phyloP scores from a whole-genome alignment of 148 eudicot genomes.

The Camellia japonica region DNA sequence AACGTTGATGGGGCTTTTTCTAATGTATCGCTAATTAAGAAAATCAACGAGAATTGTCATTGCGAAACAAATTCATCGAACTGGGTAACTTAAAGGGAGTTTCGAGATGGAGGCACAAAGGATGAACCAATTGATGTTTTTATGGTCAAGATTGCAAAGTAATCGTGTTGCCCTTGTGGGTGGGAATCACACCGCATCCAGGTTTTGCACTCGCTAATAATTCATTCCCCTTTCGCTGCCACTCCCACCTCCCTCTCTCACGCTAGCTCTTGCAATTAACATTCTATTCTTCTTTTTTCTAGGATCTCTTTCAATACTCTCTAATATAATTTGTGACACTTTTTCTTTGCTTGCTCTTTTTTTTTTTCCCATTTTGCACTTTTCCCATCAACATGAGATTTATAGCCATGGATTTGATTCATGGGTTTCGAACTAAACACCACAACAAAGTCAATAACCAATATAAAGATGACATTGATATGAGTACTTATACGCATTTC shows the following conservation, averaged over 20 bases:
- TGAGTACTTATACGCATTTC: not conserved
- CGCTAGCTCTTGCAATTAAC: not conserved
- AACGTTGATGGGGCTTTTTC: slow-evolving; percentile 8
- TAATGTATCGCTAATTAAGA: slow-evolving; percentile 14
- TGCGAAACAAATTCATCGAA: slow-evolving; percentile 23
- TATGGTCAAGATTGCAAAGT: slow-evolving; percentile 29
- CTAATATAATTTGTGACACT: not conserved
- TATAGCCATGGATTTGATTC: slow-evolving; percentile 16
- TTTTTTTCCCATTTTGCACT: not conserved
- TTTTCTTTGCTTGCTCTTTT: not conserved
- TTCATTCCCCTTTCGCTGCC: not conserved
- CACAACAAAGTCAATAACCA: not conserved
- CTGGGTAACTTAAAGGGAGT: slow-evolving; percentile 24
- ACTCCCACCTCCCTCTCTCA: slow-evolving; percentile 7
- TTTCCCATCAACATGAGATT: not conserved
- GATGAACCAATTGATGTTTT: slow-evolving; percentile 36
- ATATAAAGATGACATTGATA: not conserved
- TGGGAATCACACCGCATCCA: slow-evolving; percentile 65
- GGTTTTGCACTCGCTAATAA: slow-evolving; percentile 60
- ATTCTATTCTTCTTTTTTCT: not conserved
- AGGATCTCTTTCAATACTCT: slow-evolving; percentile 6
- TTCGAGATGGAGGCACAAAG: slow-evolving; percentile 47
- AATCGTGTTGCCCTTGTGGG: slow-evolving; percentile 50
- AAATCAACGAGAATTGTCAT: slow-evolving; percentile 10
- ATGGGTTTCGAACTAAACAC: slow-evolving; percentile 15